Conservation (phyloP, 495 filamentous ascomycete species). For the Penicillium flavigenum region DNA sequence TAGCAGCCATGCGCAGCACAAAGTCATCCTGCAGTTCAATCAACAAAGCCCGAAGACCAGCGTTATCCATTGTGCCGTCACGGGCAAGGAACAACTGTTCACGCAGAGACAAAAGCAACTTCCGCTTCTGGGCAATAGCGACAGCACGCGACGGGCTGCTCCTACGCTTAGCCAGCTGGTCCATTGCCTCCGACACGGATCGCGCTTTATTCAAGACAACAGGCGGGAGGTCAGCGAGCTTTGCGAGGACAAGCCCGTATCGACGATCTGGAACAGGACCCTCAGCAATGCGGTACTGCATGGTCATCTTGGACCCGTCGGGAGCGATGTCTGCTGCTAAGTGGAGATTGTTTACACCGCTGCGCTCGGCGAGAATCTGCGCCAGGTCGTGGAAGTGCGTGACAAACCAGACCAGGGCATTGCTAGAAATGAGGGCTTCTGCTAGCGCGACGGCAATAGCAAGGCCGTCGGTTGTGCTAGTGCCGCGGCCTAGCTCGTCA, state of each 20-base stretch:
- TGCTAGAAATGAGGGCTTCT: conserved; percentile 77
- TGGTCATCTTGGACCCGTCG: conserved; percentile 61
- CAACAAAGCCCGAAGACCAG: conserved; percentile 62
- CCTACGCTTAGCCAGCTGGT: conserved; percentile 49
- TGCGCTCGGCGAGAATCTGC: conserved; percentile 67
- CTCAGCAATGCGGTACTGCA: conserved; percentile 77
- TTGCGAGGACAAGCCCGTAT: conserved; percentile 76
- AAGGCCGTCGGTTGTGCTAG: conserved; percentile 83
- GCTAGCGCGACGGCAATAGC: conserved; percentile 86
- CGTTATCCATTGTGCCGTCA: conserved; percentile 65
- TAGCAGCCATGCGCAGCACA: conserved; percentile 64
- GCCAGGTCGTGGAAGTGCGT: conserved; percentile 90
- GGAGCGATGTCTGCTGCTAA: conserved; percentile 65
- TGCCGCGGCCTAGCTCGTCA: conserved; percentile 91
- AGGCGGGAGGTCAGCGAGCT: conserved; percentile 69
- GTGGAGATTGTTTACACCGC: conserved; percentile 78
- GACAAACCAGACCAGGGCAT: conserved; percentile 81
- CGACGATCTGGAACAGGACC: conserved; percentile 70
- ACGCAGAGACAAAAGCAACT: conserved; percentile 68
- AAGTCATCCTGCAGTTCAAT: conserved; percentile 75
- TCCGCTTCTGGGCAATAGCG: conserved; percentile 60
- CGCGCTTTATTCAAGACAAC: conserved; percentile 66
- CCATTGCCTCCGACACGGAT: conserved; percentile 59
- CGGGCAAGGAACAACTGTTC: conserved; percentile 73
- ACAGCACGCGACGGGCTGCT: conserved; percentile 58